These are phyloP conservation scores for Aspergillus puulaauensis DNA, from an alignment of 2,329 filamentous ascomycete genomes.

Conservation along the genomic window DNA sequence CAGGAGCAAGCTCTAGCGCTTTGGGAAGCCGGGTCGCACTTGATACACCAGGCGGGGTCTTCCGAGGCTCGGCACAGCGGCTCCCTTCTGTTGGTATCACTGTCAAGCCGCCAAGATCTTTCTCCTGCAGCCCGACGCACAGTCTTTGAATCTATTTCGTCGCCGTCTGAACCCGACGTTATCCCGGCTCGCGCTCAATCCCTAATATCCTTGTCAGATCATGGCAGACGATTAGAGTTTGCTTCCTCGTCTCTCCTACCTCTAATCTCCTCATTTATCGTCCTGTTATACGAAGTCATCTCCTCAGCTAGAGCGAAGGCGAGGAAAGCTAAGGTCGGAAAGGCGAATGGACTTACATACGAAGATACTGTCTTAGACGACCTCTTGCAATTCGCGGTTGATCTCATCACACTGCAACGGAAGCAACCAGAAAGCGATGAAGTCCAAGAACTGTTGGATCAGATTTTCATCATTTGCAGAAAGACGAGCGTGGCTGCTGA, in stretches of 20 bases:
- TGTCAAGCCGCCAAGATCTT: slow-evolving; percentile 40
- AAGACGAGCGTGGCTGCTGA: slow-evolving; percentile 42
- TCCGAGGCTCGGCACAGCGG: slow-evolving; percentile 37
- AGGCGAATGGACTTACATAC: slow-evolving; percentile 29
- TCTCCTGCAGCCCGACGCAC: slow-evolving; percentile 33
- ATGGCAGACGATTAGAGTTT: slow-evolving; percentile 45
- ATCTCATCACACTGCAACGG: slow-evolving; percentile 44
- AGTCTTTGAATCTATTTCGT: slow-evolving; percentile 38
- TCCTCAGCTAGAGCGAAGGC: slow-evolving; percentile 37
- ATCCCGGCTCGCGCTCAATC: slow-evolving; percentile 40
- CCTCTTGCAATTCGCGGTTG: slow-evolving; percentile 43
- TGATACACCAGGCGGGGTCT: slow-evolving; percentile 36
- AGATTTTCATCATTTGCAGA: slow-evolving; percentile 41
- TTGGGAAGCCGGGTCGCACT: slow-evolving; percentile 40
- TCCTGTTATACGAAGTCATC: slow-evolving; percentile 39
- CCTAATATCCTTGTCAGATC: slow-evolving; percentile 42
- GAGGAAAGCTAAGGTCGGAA: slow-evolving; percentile 35
- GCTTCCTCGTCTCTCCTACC: slow-evolving; percentile 38
- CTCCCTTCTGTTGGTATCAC: slow-evolving; percentile 35
- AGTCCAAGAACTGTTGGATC: slow-evolving; percentile 35
- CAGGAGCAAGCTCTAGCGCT: slow-evolving; percentile 41
- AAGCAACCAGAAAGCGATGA: slow-evolving; percentile 36
- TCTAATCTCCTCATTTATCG: slow-evolving; percentile 40
- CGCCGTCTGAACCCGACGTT: slow-evolving; percentile 34
- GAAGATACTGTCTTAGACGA: slow-evolving; percentile 39